Conservation (phyloP, 2,329 filamentous ascomycete genomes). For the Colletotrichum orchidophilum region DNA sequence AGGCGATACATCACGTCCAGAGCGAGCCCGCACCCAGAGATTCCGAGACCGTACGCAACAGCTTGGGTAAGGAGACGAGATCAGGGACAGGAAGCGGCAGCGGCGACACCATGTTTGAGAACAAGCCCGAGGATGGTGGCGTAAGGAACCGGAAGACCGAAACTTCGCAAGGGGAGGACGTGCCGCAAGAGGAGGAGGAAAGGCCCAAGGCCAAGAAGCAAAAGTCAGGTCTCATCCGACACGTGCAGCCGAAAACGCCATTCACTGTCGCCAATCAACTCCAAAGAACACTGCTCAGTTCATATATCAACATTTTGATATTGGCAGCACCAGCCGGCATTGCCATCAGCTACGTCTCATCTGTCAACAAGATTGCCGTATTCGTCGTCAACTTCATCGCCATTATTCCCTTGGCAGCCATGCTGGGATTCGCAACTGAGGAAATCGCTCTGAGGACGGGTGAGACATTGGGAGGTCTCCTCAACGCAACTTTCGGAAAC, state of each 20-base stretch:
- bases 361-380: conserved; percentile 67
- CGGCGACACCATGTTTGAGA: conserved; percentile 35
- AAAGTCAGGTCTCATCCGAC: conserved; percentile 52
- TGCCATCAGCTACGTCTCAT: conserved; percentile 70
- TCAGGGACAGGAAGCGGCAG: conserved; percentile 31
- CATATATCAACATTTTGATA: conserved; percentile 87
- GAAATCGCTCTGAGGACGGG: conserved; percentile 85
- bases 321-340: conserved; percentile 84
- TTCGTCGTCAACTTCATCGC: conserved; percentile 95
- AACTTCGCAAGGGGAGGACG: conserved; percentile 35
- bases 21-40: conserved; percentile 44
- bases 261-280: conserved; percentile 74
- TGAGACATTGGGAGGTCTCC: conserved; percentile 85
- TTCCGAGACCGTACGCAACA: conserved; percentile 37
- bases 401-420: conserved; percentile 87
- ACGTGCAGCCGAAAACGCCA: conserved; percentile 59
- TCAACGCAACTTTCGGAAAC: conserved; percentile 92
- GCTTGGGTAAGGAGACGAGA: conserved; percentile 29
- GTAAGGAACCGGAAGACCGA: conserved; percentile 44
- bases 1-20: conserved; percentile 45
- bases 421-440: conserved; percentile 90
- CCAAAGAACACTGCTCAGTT: conserved; percentile 79
- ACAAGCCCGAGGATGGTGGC: conserved; percentile 37
- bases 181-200: conserved; percentile 38
- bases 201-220: conserved; percentile 53